Conservation (phyloP, 169 alveolate genomes). For the Cryptosporidium canis region DNA sequence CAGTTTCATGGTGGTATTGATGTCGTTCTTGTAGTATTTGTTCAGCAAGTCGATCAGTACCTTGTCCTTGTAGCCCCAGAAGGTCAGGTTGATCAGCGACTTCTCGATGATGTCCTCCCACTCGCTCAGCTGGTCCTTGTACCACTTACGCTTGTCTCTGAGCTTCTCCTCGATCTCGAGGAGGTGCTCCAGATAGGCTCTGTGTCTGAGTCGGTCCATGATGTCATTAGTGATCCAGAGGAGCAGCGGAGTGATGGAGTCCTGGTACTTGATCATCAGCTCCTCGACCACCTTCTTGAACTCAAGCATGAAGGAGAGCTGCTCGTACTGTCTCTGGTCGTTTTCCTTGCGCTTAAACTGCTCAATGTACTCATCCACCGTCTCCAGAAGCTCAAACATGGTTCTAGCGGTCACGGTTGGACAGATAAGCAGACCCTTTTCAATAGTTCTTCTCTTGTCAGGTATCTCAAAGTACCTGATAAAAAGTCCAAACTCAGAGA, state of each 20-base stretch:
- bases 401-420: slow-evolving; percentile 39
- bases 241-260: slow-evolving; percentile 3
- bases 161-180: slow-evolving; percentile 33
- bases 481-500: slow-evolving; percentile 44
- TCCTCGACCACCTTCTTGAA: slow-evolving; percentile 34
- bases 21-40: not conserved
- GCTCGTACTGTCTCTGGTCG: slow-evolving; percentile 11
- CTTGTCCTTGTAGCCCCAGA: slow-evolving; percentile 27
- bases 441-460: slow-evolving; percentile 39
- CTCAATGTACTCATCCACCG: slow-evolving; percentile 39
- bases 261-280: not conserved
- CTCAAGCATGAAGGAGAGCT: slow-evolving; percentile 13
- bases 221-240: slow-evolving; percentile 39
- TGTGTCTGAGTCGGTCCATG: slow-evolving; percentile 6
- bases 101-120: slow-evolving; percentile 46
- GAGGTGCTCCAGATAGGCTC: slow-evolving; percentile 43
- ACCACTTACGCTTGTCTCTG: slow-evolving; percentile 1
- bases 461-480: slow-evolving; percentile 49
- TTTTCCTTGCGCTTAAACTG: slow-evolving; percentile 44
- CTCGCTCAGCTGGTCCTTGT: slow-evolving; percentile 10
- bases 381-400: slow-evolving; percentile 14
- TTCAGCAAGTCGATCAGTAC: not conserved
- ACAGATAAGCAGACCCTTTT: not conserved
- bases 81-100: slow-evolving; percentile 18
- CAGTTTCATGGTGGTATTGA: slow-evolving; percentile 1